A percentile compares a stretch with the other conserved stretches of the same genome.
Conservation (phyloP, 1,139 yeast genomes). For the Saccharomyces hybrid region DNA sequence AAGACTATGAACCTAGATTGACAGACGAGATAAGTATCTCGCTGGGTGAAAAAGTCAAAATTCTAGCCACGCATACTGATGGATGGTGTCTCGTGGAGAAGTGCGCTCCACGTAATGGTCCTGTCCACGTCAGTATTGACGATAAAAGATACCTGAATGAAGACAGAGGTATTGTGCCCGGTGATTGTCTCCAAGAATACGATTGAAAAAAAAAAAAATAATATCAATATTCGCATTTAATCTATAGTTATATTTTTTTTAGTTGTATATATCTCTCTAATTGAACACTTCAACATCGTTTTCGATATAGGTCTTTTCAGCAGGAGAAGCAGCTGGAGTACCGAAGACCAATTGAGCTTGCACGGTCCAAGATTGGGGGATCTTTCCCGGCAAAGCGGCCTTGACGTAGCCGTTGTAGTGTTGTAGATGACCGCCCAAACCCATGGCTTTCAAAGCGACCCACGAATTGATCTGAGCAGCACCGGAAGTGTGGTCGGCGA, state of each 20-base stretch:
- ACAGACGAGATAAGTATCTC: constrained; percentile 33
- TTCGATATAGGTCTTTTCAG: constrained; percentile 34
- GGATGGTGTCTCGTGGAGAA: constrained; percentile 40
- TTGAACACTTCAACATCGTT: constrained; percentile 33
- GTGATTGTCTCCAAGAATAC: constrained; percentile 26
- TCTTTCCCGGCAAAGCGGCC: constrained; percentile 34
- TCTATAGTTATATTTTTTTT: neutral
- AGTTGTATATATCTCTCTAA: neutral
- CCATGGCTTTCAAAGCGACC: constrained; percentile 39
- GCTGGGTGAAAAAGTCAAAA: constrained; percentile 31
- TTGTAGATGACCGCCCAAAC: constrained; percentile 43
- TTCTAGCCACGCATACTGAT: constrained; percentile 37
- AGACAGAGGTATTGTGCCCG: constrained; percentile 36
- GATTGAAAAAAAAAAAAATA: neutral
- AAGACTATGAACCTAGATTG: constrained; percentile 28
- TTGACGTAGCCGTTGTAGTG: constrained; percentile 41
- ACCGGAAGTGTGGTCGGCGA: constrained; percentile 41
- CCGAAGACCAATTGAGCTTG: constrained; percentile 44
- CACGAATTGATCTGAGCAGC: constrained; percentile 41
- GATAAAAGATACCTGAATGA: constrained; percentile 30
- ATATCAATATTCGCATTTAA: neutral
- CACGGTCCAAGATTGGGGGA: constrained; percentile 38
- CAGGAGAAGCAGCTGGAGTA: constrained; percentile 32
- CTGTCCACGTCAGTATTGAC: neutral
- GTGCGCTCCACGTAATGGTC: constrained; percentile 12